Conservation (phyloP, 1,284 basidiomycete genomes). For the Cryptococcus neoformans region DNA sequence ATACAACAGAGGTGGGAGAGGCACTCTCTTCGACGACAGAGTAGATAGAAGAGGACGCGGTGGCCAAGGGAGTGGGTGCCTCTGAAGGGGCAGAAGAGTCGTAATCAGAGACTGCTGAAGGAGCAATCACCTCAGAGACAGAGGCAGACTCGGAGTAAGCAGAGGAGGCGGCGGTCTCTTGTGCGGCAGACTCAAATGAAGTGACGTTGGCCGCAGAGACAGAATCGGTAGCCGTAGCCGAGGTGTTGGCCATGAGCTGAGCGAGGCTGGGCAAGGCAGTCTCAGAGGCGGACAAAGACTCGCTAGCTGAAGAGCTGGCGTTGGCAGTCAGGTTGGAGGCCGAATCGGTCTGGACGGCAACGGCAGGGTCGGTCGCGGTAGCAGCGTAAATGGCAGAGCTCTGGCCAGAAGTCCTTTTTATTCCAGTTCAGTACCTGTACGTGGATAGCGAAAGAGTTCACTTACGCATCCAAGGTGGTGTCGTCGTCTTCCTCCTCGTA, state of each 20-base stretch:
- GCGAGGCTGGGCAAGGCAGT: neutral
- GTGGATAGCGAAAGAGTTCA: no score
- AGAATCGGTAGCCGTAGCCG: slow-evolving; percentile 1
- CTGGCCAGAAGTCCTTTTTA: neutral
- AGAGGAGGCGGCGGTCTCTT: no score
- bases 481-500: slow-evolving; percentile 15
- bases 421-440: neutral
- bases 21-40: slow-evolving; percentile 3
- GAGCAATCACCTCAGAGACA: neutral
- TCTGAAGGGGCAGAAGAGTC: neutral
- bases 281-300: neutral
- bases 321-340: neutral
- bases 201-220: slow-evolving; percentile 1
- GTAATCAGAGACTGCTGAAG: slow-evolving; percentile 3
- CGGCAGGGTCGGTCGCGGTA: neutral
- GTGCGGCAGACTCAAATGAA: neutral
- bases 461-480: no score
- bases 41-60: slow-evolving; percentile 1
- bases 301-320: slow-evolving; percentile 1
- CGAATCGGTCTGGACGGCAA: neutral
- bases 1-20: slow-evolving; percentile 1
- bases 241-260: neutral
- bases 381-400: neutral
- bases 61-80: no score
- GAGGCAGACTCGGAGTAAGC: neutral